These are phyloP conservation scores for Pyronema omphalodes DNA, from an alignment of 495 filamentous ascomycete species.

Conservation along the genomic window DNA sequence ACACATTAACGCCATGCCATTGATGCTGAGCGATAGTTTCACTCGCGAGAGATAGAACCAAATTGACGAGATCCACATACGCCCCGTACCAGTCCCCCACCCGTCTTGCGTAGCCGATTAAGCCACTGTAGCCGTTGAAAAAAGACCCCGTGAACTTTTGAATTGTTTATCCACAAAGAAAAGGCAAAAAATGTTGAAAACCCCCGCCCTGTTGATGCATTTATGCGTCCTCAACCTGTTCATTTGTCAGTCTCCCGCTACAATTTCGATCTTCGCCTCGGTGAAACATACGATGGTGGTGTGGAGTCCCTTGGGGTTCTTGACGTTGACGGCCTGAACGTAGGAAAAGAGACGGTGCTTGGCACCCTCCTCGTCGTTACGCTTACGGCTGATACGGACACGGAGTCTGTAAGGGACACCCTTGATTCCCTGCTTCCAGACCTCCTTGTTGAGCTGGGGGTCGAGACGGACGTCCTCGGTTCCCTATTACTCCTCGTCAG, in stretches of 20 bases:
- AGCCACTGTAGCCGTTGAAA: not conserved
- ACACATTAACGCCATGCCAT: no score
- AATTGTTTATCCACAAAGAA: conserved; percentile 6
- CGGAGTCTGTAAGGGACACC: conserved; percentile 92
- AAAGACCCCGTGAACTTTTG: conserved; percentile 7
- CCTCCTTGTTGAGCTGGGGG: conserved; percentile 99
- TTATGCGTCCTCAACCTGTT: conserved; percentile 33
- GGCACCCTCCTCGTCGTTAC: conserved; percentile 98
- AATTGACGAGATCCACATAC: no score
- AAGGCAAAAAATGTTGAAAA: conserved; percentile 2
- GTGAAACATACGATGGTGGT: conserved; percentile 45
- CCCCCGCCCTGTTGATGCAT: conserved; percentile 1
- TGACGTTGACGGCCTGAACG: conserved; percentile 98
- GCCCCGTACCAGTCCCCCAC: no score
- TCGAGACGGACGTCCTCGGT: conserved; percentile 95
- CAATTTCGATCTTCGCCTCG: not conserved
- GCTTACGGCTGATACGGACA: conserved; percentile 94
- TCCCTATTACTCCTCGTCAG: conserved; percentile 41
- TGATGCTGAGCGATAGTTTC: no score
- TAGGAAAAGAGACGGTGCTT: conserved; percentile 97
- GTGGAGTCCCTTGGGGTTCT: conserved; percentile 91
- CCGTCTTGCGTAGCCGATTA: no score
- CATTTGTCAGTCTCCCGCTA: not conserved
- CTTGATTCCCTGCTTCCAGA: conserved; percentile 98
- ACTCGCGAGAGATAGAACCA: no score